phyloP scores from a whole-genome alignment of 2,329 filamentous ascomycete species.

The Epichloe uncinata region DNA sequence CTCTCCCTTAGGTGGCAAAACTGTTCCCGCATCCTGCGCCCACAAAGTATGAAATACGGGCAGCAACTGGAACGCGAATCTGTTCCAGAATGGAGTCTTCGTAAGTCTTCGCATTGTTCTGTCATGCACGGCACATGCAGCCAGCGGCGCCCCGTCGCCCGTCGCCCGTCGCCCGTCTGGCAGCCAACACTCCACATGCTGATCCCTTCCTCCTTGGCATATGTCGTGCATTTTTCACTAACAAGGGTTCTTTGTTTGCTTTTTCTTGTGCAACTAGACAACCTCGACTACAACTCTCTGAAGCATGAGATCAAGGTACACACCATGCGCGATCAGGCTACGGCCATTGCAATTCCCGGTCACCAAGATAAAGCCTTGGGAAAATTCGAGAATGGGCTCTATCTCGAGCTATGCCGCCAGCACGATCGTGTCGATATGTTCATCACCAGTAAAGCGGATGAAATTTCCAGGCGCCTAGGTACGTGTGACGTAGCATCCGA shows the following conservation, averaged over 20 bases:
- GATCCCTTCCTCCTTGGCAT: not conserved
- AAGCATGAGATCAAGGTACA: slow-evolving; percentile 75
- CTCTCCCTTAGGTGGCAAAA: not conserved
- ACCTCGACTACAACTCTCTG: slow-evolving; percentile 79
- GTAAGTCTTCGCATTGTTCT: slow-evolving; percentile 29
- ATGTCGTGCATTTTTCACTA: not conserved
- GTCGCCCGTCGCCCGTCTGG: not conserved
- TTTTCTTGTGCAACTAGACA: slow-evolving; percentile 38
- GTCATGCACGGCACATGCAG: not conserved
- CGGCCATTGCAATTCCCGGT: slow-evolving; percentile 62
- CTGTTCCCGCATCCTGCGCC: not conserved
- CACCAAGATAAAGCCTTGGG: slow-evolving; percentile 44
- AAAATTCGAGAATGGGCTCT: slow-evolving; percentile 60
- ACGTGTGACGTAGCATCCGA: slow-evolving; percentile 15
- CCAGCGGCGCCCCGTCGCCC: not conserved
- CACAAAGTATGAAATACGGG: slow-evolving; percentile 26
- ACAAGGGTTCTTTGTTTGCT: not conserved
- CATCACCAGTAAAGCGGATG: slow-evolving; percentile 65
- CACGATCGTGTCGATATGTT: slow-evolving; percentile 70
- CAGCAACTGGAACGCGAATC: slow-evolving; percentile 57
- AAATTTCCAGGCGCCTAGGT: slow-evolving; percentile 59
- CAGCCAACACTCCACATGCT: not conserved
- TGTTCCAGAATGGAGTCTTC: slow-evolving; percentile 69
- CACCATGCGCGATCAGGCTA: slow-evolving; percentile 57
- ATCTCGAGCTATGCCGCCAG: slow-evolving; percentile 55